A percentile compares a stretch with the other conserved stretches of the same genome.
Conservation (phyloP, 2,329 filamentous ascomycete species). For the Diplodia sapinea region DNA sequence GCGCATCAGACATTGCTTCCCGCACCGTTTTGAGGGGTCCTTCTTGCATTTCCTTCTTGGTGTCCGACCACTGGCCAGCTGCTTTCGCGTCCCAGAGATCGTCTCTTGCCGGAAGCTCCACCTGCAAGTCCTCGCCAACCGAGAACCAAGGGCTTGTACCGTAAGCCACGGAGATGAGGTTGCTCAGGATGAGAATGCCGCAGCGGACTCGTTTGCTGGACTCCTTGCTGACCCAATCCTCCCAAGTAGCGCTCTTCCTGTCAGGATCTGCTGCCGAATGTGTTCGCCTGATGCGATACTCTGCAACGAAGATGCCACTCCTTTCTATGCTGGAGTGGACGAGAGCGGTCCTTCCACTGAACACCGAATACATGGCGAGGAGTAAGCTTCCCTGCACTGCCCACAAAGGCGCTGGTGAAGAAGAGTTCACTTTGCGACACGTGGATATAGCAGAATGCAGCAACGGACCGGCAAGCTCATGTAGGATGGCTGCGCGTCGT, state of each 20-base stretch:
- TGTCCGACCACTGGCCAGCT: slow-evolving; percentile 38
- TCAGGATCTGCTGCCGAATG: slow-evolving; percentile 33
- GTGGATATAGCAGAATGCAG: slow-evolving; percentile 32
- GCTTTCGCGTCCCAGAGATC: slow-evolving; percentile 42
- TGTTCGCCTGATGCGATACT: slow-evolving; percentile 36
- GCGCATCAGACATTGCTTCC: slow-evolving; percentile 36
- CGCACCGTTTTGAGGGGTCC: slow-evolving; percentile 15
- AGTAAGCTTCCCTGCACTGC: slow-evolving; percentile 42
- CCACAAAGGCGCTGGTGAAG: slow-evolving; percentile 38
- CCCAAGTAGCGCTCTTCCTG: slow-evolving; percentile 35
- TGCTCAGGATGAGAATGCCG: slow-evolving; percentile 43
- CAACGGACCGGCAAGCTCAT: slow-evolving; percentile 35
- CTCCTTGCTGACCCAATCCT: slow-evolving; percentile 41
- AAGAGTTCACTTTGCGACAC: slow-evolving; percentile 30
- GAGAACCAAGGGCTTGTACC: slow-evolving; percentile 43
- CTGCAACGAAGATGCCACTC: slow-evolving; percentile 35
- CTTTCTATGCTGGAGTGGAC: slow-evolving; percentile 34
- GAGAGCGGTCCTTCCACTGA: slow-evolving; percentile 37
- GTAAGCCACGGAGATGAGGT: slow-evolving; percentile 43
- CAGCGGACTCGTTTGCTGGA: slow-evolving; percentile 43
- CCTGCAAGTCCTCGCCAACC: slow-evolving; percentile 43
- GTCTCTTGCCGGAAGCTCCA: slow-evolving; percentile 45
- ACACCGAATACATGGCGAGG: slow-evolving; percentile 40
- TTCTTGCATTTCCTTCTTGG: slow-evolving; percentile 21
- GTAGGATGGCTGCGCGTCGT: slow-evolving; percentile 39